phyloP scores from a whole-genome alignment of 2,329 filamentous ascomycete species.

The Tolypocladium tropicale region DNA sequence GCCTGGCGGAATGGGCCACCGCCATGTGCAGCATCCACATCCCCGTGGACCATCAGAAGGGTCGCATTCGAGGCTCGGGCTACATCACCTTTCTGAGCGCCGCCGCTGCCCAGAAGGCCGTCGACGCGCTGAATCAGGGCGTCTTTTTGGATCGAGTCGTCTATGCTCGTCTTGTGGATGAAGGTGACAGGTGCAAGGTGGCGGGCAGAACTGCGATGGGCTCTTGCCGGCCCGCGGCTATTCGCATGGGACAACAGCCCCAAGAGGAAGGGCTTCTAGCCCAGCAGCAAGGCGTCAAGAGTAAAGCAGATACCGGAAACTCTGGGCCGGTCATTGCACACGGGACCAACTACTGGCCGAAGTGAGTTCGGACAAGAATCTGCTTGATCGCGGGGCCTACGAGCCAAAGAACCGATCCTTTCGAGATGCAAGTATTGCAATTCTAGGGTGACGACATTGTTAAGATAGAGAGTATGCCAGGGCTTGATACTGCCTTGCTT shows the following conservation, averaged over 20 bases:
- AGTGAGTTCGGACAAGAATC: not conserved
- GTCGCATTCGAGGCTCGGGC: conserved; percentile 15
- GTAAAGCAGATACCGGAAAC: not conserved
- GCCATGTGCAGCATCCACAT: conserved; percentile 15
- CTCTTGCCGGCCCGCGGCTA: not conserved
- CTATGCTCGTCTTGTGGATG: conserved; percentile 10
- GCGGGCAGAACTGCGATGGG: not conserved
- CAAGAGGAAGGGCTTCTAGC: not conserved
- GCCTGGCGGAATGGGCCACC: conserved; percentile 9
- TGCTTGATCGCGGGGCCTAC: too few species aligned
- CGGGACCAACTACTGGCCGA: conserved; percentile 1
- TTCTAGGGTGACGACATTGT: not conserved
- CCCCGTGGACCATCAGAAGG: conserved; percentile 11
- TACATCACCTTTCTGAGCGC: conserved; percentile 13
- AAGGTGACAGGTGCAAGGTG: conserved; percentile 5
- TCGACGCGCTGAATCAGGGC: conserved; percentile 14
- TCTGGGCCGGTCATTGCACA: conserved; percentile 2
- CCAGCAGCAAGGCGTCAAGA: not conserved
- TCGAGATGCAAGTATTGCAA: not conserved
- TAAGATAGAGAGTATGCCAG: not conserved
- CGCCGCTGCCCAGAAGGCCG: conserved; percentile 11
- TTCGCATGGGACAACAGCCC: not conserved
- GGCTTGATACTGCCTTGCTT: not conserved
- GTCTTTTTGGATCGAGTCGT: conserved; percentile 15
- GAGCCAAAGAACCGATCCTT: not conserved